A percentile compares a stretch with the other conserved stretches of the same genome.
Evolutionary conservation across 805 yeast species (phyloP).

Genomic region (Metschnikowia proteae): DNA sequence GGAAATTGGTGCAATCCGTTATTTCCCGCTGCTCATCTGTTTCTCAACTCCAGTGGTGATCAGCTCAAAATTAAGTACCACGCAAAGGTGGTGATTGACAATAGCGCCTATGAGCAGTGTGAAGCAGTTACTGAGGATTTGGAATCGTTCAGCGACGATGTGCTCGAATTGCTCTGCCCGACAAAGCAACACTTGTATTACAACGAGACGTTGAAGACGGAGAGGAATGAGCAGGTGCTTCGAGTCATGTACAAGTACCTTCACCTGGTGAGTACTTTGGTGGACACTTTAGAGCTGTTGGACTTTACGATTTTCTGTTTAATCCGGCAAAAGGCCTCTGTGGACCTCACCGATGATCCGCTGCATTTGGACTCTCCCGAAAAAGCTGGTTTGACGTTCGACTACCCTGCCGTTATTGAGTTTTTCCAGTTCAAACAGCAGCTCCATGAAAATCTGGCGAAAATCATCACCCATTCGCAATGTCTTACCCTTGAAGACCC

Average conservation of each 20-base stretch:
- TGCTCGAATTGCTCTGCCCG: conserved; percentile 38
- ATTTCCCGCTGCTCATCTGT: conserved; percentile 37
- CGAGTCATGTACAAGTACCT: conserved; percentile 52
- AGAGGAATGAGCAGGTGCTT: conserved; percentile 51
- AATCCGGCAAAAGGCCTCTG: conserved; percentile 29
- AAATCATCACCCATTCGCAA: conserved; percentile 65
- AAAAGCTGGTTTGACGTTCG: conserved; percentile 28
- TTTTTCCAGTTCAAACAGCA: conserved; percentile 73
- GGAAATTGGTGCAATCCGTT: conserved; percentile 80
- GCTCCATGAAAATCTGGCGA: conserved; percentile 56
- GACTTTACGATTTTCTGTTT: conserved; percentile 56
- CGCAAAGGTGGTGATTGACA: conserved; percentile 48
- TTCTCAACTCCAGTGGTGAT: conserved; percentile 41
- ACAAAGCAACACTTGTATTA: conserved; percentile 33
- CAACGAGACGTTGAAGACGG: conserved; percentile 31
- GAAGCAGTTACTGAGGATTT: conserved; percentile 36
- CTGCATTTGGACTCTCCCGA: conserved; percentile 7
- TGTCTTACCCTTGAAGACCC: conserved; percentile 69
- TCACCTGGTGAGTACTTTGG: conserved; percentile 44
- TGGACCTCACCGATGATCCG: not conserved
- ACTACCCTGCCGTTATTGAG: conserved; percentile 59
- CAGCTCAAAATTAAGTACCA: conserved; percentile 39
- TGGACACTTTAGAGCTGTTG: conserved; percentile 55
- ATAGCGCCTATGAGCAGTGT: conserved; percentile 41
- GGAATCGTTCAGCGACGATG: conserved; percentile 37